These are phyloP conservation scores for Thecaphora frezii DNA, from an alignment of 1,284 basidiomycete species.

Conservation along the genomic window DNA sequence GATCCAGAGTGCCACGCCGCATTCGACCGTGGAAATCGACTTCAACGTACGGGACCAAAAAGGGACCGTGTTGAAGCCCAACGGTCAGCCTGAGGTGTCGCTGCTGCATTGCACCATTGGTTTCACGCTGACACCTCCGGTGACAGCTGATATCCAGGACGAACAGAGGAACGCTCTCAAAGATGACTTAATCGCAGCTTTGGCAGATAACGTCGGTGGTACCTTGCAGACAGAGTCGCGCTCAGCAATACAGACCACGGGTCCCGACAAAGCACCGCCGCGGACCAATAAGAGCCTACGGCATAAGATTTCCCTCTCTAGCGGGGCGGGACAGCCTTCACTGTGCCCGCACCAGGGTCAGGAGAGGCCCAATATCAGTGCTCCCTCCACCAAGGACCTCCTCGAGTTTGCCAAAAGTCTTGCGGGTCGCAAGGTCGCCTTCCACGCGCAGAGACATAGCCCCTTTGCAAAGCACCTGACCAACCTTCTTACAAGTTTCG, in stretches of 20 bases:
- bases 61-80: background rate
- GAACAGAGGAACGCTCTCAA: background rate
- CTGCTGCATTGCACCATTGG: background rate
- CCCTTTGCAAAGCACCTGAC: slow-evolving; percentile 23
- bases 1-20: slow-evolving; percentile 18
- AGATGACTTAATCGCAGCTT: no score
- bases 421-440: slow-evolving; percentile 28
- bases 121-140: background rate
- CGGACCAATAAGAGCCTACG: no score
- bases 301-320: no score
- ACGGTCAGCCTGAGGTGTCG: background rate
- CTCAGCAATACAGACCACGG: no score
- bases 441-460: slow-evolving; percentile 28
- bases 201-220: no score
- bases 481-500: slow-evolving; percentile 11
- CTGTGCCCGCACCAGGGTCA: background rate
- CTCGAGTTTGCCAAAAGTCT: slow-evolving; percentile 13
- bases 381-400: slow-evolving; percentile 22
- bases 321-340: no score
- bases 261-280: no score
- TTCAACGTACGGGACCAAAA: background rate
- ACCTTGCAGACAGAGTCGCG: no score
- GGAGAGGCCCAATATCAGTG: slow-evolving; percentile 7
- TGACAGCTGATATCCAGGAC: background rate
- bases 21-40: slow-evolving; percentile 6